Evolutionary conservation across 2,329 filamentous ascomycete species (phyloP).

Genomic region (Aspergillus tubingensis): DNA sequence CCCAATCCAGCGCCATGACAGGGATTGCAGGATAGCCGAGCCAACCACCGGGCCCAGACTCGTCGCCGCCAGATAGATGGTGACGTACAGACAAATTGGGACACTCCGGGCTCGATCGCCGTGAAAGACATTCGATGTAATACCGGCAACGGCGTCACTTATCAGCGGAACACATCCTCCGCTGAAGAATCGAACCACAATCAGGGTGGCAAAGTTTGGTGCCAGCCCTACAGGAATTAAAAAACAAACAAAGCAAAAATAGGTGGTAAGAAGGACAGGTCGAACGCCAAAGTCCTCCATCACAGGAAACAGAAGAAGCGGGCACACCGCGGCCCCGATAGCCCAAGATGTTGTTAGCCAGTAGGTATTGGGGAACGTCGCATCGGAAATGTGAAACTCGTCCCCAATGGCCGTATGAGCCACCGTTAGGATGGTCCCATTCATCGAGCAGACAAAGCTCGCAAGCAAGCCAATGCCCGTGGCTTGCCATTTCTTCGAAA

Average conservation of each 20-base stretch:
- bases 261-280: constrained; percentile 43
- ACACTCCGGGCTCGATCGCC: constrained; percentile 37
- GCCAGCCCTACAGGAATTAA: constrained; percentile 46
- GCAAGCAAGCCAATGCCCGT: constrained; percentile 31
- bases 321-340: constrained; percentile 30
- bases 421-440: constrained; percentile 43
- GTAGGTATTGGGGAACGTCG: constrained; percentile 33
- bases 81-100: constrained; percentile 45
- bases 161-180: constrained; percentile 45
- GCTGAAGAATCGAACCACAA: constrained; percentile 46
- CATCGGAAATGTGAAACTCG: constrained; percentile 32
- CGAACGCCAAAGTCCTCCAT: constrained; percentile 46
- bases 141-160: constrained; percentile 37
- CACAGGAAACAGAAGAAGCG: constrained; percentile 34
- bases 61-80: constrained; percentile 41
- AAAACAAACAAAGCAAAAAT: constrained; percentile 42
- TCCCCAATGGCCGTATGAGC: constrained; percentile 41
- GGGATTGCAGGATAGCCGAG: constrained; percentile 31
- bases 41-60: constrained; percentile 50
- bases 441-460: constrained; percentile 38
- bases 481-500: constrained; percentile 38
- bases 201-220: constrained; percentile 48
- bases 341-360: constrained; percentile 39
- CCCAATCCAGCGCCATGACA: constrained; percentile 42
- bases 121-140: constrained; percentile 36